Conservation (phyloP, 495 filamentous ascomycete species). For the Neurospora sublineolata region DNA sequence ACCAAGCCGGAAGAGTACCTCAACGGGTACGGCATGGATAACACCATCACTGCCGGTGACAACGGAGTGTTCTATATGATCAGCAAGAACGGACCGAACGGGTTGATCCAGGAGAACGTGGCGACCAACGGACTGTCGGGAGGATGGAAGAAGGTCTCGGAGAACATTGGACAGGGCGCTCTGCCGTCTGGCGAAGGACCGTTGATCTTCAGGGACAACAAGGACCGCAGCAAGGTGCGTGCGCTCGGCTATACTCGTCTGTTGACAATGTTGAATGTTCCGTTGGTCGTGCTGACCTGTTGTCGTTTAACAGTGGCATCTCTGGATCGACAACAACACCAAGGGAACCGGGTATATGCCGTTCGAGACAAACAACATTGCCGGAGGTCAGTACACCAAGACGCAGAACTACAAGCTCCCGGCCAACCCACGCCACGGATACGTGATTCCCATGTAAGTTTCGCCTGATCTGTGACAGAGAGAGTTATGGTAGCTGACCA, state of each 20-base stretch:
- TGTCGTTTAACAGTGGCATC: conserved; percentile 1
- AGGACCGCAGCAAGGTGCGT: neutral
- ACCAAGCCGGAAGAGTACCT: neutral
- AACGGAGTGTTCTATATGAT: neutral
- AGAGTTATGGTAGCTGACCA: neutral
- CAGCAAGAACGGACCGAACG: conserved; percentile 3
- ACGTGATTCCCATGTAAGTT: conserved; percentile 2
- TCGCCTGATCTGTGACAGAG: neutral
- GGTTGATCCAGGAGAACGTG: conserved; percentile 1
- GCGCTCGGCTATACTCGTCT: neutral
- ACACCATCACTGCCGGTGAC: neutral
- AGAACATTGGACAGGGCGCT: neutral
- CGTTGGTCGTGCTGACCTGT: neutral
- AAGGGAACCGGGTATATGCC: conserved; percentile 1
- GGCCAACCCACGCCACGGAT: conserved; percentile 2
- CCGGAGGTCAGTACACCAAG: neutral
- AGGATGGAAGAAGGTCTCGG: conserved; percentile 1
- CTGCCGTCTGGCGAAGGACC: conserved; percentile 2
- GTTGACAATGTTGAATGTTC: neutral
- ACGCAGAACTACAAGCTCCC: neutral
- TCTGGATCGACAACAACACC: conserved; percentile 3
- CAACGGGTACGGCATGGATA: neutral
- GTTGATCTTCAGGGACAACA: conserved; percentile 4
- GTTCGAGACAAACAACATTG: neutral
- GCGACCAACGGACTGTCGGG: neutral